Conservation (phyloP, 257 asterid genomes). For the Solanum gandarillasii region DNA sequence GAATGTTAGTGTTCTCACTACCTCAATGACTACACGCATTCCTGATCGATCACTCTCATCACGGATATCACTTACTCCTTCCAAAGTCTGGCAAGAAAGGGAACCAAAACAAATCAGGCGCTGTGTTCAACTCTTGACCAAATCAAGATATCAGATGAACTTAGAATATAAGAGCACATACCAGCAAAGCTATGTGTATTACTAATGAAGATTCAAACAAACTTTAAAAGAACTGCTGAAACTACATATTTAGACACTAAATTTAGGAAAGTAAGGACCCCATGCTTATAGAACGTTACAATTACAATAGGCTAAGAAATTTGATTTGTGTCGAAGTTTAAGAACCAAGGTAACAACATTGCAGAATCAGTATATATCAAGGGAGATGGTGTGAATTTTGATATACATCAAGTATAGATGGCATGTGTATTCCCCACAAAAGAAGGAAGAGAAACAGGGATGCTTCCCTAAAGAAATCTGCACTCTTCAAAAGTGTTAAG, state of each 20-base stretch:
- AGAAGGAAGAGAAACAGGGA: background rate
- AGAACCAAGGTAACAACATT: background rate
- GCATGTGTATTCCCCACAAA: background rate
- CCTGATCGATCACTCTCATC: slow-evolving; percentile 99
- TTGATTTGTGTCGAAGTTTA: background rate
- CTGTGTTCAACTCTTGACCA: background rate
- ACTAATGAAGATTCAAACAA: background rate
- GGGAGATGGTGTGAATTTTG: background rate
- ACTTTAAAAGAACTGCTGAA: background rate
- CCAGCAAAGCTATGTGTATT: background rate
- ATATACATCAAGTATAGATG: background rate
- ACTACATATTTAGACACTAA: background rate
- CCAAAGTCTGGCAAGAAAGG: slow-evolving; percentile 49
- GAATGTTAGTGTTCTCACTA: slow-evolving; percentile 16
- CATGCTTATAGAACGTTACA: background rate
- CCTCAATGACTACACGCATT: slow-evolving; percentile 97
- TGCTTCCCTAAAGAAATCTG: background rate
- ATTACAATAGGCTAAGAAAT: background rate
- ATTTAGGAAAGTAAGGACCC: background rate
- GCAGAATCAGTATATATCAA: background rate
- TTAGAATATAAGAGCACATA: background rate
- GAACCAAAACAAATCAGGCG: background rate
- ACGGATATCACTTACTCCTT: slow-evolving; percentile 96
- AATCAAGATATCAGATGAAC: background rate
- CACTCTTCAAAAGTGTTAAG: background rate